These are phyloP conservation scores for Tothia fuscella DNA, from an alignment of 2,329 filamentous ascomycete species.

Conservation along the genomic window DNA sequence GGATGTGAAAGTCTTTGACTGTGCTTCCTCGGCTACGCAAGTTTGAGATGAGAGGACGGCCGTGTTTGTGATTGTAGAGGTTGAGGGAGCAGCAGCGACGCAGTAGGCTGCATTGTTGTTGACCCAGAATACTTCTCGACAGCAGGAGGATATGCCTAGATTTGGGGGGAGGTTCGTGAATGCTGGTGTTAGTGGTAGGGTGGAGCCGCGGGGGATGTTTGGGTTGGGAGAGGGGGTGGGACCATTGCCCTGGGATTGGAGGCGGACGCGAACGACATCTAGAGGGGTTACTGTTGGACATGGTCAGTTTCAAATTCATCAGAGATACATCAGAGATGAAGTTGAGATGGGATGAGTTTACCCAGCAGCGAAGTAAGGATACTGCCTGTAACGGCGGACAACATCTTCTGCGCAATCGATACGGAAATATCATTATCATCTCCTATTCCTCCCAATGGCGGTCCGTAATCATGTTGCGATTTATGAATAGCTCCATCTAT, in stretches of 20 bases:
- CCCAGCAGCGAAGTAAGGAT: constrained; percentile 79
- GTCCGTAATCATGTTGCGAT: not conserved
- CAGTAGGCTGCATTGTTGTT: constrained; percentile 75
- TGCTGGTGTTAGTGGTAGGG: constrained; percentile 25
- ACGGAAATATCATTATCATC: constrained; percentile 2
- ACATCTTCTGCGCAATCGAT: constrained; percentile 76
- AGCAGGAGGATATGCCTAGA: constrained; percentile 87
- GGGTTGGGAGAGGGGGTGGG: constrained; percentile 35
- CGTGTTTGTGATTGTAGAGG: constrained; percentile 19
- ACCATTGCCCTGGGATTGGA: constrained; percentile 67
- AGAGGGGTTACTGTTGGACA: constrained; percentile 75
- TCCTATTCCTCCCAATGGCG: not conserved
- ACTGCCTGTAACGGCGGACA: constrained; percentile 84
- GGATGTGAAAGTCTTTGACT: constrained; percentile 73
- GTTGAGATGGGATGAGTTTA: no score
- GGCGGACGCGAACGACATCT: constrained; percentile 87
- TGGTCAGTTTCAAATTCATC: constrained; percentile 11
- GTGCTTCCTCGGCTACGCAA: constrained; percentile 80
- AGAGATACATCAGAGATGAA: no score
- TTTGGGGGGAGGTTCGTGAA: constrained; percentile 66
- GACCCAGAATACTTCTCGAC: constrained; percentile 93
- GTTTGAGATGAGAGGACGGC: constrained; percentile 23
- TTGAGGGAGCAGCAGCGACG: constrained; percentile 50
- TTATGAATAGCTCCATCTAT: constrained; percentile 16
- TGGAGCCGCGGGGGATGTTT: constrained; percentile 39